These are phyloP conservation scores for Brassica balearica DNA, from an alignment of 441 rosid species.

Conservation along the genomic window DNA sequence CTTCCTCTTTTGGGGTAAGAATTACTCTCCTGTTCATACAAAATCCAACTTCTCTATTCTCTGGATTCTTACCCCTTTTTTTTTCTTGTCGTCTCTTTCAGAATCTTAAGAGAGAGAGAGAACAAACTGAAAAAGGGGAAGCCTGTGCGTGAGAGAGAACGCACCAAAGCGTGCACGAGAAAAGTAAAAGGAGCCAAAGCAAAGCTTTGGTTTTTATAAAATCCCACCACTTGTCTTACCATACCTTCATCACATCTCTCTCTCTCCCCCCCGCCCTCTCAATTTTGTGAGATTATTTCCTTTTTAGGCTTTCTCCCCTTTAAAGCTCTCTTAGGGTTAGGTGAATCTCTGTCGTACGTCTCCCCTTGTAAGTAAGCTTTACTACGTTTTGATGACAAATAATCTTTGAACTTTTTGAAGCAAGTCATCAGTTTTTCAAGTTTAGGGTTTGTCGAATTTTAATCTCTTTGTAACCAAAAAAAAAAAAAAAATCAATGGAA, in stretches of 20 bases:
- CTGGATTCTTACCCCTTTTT: constrained; percentile 6
- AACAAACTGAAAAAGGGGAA: not conserved
- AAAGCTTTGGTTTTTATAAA: constrained; percentile 26
- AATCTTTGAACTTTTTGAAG: not conserved
- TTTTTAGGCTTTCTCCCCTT: not conserved
- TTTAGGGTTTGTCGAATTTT: constrained; percentile 1
- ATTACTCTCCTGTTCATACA: constrained; percentile 25
- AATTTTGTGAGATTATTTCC: constrained; percentile 18
- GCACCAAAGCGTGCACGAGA: constrained; percentile 40
- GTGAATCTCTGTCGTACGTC: constrained; percentile 20
- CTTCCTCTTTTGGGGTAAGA: not conserved
- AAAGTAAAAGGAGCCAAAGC: constrained; percentile 11
- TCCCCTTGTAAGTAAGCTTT: not conserved
- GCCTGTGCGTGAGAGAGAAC: constrained; percentile 28
- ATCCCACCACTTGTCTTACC: constrained; percentile 30
- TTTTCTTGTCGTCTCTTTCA: constrained; percentile 27
- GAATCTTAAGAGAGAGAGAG: constrained; percentile 27
- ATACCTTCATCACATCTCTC: constrained; percentile 17
- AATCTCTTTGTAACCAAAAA: not conserved
- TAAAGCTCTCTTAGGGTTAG: constrained; percentile 1
- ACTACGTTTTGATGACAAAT: not conserved
- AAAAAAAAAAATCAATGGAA: constrained; percentile 44
- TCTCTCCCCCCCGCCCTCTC: not conserved
- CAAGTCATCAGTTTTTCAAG: constrained; percentile 1
- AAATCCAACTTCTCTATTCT: constrained; percentile 23